Percentiles rank a stretch among this genome's conserved stretches.
Conservation (phyloP, 202 grass and related monocot genomes). For the Panicum virgatum region DNA sequence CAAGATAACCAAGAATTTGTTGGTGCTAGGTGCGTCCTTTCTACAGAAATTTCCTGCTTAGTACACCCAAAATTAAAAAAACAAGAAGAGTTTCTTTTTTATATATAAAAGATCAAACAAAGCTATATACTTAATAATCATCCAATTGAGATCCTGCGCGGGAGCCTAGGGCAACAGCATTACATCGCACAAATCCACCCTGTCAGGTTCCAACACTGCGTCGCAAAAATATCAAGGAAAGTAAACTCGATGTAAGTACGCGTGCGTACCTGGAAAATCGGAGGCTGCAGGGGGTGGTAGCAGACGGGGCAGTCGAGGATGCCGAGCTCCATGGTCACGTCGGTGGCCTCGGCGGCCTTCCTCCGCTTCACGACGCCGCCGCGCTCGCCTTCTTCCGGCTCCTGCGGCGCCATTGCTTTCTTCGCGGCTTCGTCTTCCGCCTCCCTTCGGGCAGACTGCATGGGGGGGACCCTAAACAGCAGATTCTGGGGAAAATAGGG, state of each 20-base stretch:
- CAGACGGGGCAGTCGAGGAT: slow-evolving; percentile 32
- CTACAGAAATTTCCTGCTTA: too few relatives aligned
- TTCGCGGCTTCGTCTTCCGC: neutral
- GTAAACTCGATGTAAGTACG: neutral
- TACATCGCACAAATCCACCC: neutral
- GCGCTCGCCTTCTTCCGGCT: neutral
- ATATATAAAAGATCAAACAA: neutral
- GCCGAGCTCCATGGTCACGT: slow-evolving; percentile 18
- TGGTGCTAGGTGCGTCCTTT: too few relatives aligned
- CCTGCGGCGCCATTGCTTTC: neutral
- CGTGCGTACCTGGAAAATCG: neutral
- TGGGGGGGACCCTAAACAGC: too few relatives aligned
- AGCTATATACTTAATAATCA: neutral
- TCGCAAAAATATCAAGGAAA: neutral
- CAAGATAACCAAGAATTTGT: neutral
- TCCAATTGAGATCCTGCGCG: neutral
- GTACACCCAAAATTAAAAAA: neutral
- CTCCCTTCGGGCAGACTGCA: neutral
- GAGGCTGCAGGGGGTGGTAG: neutral
- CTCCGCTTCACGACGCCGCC: neutral
- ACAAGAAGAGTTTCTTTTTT: neutral
- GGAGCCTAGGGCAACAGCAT: neutral
- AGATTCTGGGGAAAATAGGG: neutral
- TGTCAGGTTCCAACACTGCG: neutral
- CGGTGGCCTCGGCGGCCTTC: neutral